These are phyloP conservation scores for Stipa capillata DNA, from an alignment of 176 grass and related monocot species.

Conservation along the genomic window DNA sequence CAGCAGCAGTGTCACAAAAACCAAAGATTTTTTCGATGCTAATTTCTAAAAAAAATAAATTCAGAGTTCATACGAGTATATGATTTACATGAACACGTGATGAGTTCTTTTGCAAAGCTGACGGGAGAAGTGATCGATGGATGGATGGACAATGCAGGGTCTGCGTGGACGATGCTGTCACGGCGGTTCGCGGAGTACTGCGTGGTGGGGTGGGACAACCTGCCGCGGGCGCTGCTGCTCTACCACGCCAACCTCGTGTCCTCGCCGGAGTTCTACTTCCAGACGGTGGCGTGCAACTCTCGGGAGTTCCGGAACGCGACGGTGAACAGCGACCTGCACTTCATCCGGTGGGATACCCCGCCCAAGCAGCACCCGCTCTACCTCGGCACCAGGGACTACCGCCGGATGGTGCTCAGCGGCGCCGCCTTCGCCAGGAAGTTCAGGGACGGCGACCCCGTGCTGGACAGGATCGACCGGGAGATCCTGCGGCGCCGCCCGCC, in stretches of 20 bases:
- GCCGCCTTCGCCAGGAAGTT: conserved; percentile 69
- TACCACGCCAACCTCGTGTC: conserved; percentile 91
- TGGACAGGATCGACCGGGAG: conserved; percentile 74
- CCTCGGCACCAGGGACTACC: conserved; percentile 48
- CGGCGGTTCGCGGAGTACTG: conserved; percentile 70
- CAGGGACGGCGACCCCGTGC: conserved; percentile 51
- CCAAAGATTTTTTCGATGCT: neutral
- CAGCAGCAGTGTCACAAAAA: neutral
- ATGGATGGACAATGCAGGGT: conserved; percentile 34
- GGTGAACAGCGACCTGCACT: conserved; percentile 72
- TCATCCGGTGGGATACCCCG: conserved; percentile 71
- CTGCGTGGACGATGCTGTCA: conserved; percentile 80
- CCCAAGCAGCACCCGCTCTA: conserved; percentile 73
- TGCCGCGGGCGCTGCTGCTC: conserved; percentile 74
- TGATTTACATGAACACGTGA: neutral
- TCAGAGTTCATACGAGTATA: neutral
- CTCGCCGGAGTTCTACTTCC: conserved; percentile 94
- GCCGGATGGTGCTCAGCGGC: conserved; percentile 59
- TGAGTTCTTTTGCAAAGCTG: neutral
- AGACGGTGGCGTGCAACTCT: conserved; percentile 87
- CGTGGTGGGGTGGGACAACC: conserved; percentile 69
- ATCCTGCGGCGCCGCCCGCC: conserved; percentile 36
- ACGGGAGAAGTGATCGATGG: neutral
- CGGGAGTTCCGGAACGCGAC: conserved; percentile 46
- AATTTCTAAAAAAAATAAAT: neutral